Evolutionary conservation across 352 stramenopile genomes (phyloP), one percentile per base, ranked within the genome.

Genomic region (Pythium guiyangense): DNA sequence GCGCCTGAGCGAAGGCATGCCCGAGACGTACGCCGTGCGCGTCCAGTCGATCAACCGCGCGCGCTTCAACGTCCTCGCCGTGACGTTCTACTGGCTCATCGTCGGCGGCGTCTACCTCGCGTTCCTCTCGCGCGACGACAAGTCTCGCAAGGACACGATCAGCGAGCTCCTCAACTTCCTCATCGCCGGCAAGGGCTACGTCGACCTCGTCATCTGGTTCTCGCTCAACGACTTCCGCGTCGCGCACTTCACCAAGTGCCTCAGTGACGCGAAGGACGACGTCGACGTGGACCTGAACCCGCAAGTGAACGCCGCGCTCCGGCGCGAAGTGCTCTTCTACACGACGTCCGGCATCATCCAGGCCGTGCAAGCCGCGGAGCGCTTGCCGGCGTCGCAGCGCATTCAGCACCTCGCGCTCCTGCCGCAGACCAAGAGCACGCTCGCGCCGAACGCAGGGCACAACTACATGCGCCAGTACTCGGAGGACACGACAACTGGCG

Each of bases 181-280:
- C 43, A 93, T 96, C 60, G 80, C 84, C 0, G 79, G 79, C 52
- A 94, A 96, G 59, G 86, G 86, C 25, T 94, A 94, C 63, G 60
- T 96, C n/a, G 86, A 96, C 54, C 61, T 96, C 25, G 84, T 96
- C 9, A 93, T 96, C 48, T 96, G 86, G 86, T 94, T 96, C 53
- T 73, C 82, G 40, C 61, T 94, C 34, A 96, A 96, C 61, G 86
- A 94, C 52, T 94, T 94, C 52, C 79, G 77, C 44, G 58, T 93
- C n/a, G 67, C 71, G 8, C 81, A 92, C 44, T 91, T 94, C 45
- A 86, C 82, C 44, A 75, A 70, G 9, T 90, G 75, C 61, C 66
- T 89, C 2, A 60, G 69, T 20, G 75, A 84, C 25, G 69, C 71
- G 44, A 55, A 77, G 4, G 73, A 83, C 15, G 79, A 92, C 6